phyloP scores from a whole-genome alignment of 495 filamentous ascomycete genomes.

The Margaritispora aquatica region DNA sequence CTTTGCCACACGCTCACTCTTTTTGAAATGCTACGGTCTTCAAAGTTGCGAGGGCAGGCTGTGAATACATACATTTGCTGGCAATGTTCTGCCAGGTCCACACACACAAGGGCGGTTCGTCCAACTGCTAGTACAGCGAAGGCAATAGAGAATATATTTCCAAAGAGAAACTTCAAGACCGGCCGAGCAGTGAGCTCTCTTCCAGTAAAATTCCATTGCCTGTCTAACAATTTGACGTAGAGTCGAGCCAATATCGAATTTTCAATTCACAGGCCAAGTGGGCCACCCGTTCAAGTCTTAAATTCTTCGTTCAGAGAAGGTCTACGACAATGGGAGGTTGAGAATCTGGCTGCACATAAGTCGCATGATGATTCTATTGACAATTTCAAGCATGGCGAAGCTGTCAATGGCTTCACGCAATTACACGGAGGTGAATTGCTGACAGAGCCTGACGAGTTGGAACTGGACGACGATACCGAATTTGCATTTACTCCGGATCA shows the following conservation, averaged over 20 bases:
- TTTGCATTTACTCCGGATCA: slow-evolving; percentile 32
- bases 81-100: slow-evolving; percentile 14
- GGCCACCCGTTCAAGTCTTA: background rate
- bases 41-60: background rate
- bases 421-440: background rate
- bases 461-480: slow-evolving; percentile 26
- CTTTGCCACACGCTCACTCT: background rate
- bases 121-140: background rate
- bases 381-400: slow-evolving; percentile 26
- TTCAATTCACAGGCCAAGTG: background rate
- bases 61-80: slow-evolving; percentile 16
- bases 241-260: background rate
- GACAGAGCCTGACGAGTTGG: slow-evolving; percentile 24
- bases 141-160: background rate
- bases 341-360: slow-evolving; percentile 16
- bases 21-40: slow-evolving; percentile 11
- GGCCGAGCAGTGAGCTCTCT: background rate
- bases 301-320: slow-evolving; percentile 37
- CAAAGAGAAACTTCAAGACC: slow-evolving; percentile 1
- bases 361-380: slow-evolving; percentile 26
- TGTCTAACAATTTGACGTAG: background rate
- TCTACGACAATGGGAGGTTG: slow-evolving; percentile 45
- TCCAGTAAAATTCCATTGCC: background rate
- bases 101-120: background rate
- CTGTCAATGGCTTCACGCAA: slow-evolving; percentile 25